These are phyloP conservation scores for Eimeria acervulina DNA, from an alignment of 169 alveolate genomes.

Conservation along the genomic window DNA sequence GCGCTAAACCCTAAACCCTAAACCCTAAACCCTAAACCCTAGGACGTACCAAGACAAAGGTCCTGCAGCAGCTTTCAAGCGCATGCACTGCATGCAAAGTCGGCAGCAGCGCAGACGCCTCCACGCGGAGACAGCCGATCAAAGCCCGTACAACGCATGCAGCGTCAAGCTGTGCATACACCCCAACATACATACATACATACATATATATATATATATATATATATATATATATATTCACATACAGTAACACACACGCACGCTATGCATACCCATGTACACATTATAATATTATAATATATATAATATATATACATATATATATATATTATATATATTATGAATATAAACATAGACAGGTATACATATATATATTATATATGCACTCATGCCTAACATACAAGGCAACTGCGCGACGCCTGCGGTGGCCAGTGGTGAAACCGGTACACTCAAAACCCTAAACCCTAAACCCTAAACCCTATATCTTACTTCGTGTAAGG, in stretches of 20 bases:
- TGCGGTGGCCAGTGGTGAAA: too few relatives aligned
- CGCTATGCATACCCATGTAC: too few relatives aligned
- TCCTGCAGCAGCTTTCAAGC: neutral
- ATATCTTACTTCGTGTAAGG: slow-evolving; percentile 72
- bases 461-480: slow-evolving; percentile 38
- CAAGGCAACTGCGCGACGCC: neutral
- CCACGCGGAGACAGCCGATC: slow-evolving; percentile 14
- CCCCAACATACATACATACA: slow-evolving; percentile 16
- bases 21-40: neutral
- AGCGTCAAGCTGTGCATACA: slow-evolving; percentile 60
- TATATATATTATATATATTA: neutral
- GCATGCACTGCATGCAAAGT: slow-evolving; percentile 53
- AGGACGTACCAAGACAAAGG: neutral
- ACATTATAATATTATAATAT: too few relatives aligned
- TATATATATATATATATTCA: neutral
- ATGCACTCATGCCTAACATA: neutral
- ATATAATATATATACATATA: neutral
- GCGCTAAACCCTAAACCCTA: too few relatives aligned
- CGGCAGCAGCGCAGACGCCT: slow-evolving; percentile 75
- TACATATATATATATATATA: neutral
- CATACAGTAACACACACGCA: slow-evolving; percentile 20
- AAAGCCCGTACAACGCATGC: slow-evolving; percentile 64
- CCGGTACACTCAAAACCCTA: slow-evolving; percentile 25
- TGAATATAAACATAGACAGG: neutral
- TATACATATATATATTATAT: neutral